Evolutionary conservation across 768 basidiomycete species (phyloP), one percentile per base, ranked within the genome.

Genomic region (Amanita polypyramis): DNA sequence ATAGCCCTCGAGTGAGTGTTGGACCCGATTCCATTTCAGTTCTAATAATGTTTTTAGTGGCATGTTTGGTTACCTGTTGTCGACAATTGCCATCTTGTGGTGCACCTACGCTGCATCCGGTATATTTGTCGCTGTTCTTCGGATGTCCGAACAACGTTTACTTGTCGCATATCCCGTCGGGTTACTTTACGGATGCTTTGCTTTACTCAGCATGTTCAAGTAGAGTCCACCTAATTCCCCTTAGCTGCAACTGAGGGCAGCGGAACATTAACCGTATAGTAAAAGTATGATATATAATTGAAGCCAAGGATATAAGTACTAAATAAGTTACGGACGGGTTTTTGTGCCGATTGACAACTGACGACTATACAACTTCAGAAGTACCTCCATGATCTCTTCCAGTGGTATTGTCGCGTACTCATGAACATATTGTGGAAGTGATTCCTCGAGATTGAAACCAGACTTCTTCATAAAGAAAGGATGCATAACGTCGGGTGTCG

Each of bases 131-230:
- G 85, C 90, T 2, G 93, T 97, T 33, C 72, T 99, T 43, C 79
- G 89, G 54, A 94, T 99, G 89, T 91, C 90, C 7, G 86, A 94
- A 54, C 96, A 99, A 62, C 76, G 94, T 41, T 70, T 97, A 21
- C 77, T 99, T 19, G 93, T 99, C 34, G 96, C 94, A 54, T 99
- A 99, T 65, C 96, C 96, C 9, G 82, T 98, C 44, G 92, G 89
- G 32, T 67, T 99, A 45, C 70, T 98, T 19, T 99, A 96, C 57
- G 91, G 91, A 15, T 95, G 91, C 64, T 95, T 95, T 60, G 93
- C 90, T 11, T 66, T 97, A 33, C 75, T 97, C 49, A 95, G 89
- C 62, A 86, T 95, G 49, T 96, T 96, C 68, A 86, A 80, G 56
- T 70, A 70, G 29, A 15, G 11, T 5, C 29, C 27, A n/a, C 8